Evolutionary conservation across 2,329 filamentous ascomycete species (phyloP), one percentile per base, ranked within the genome.

Genomic region (Pyrenophora tritici-repentis): DNA sequence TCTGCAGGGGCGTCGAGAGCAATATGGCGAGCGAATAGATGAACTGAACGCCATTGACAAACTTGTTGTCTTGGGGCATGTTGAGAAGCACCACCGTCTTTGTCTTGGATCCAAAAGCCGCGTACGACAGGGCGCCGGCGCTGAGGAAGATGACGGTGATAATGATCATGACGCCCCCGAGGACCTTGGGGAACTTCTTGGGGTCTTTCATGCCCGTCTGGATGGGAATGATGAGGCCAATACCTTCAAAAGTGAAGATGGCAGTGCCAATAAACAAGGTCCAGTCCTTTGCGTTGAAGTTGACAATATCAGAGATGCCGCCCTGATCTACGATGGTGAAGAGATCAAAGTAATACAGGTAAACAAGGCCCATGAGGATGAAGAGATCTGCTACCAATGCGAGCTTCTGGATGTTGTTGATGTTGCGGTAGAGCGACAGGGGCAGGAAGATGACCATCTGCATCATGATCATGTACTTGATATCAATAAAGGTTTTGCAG

Each of bases 171-270:
- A 99, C 91, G 34, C 86, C 83, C 42, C 86, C 88, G 59, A 99
- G 85, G 40, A 99, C 93, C 53, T 84, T 83, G 39, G 94, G 91
- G 74, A 99, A 99, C 72, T 96, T 93, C 59, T 86, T 81, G 0
- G 93, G 95, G 35, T 92, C 81, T 70, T 87, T 89, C 94, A 99
- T 99, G 17, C 92, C 95, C 67, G 95, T 92, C 75, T 99, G 95
- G 53, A 99, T 97, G 0, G 95, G 94, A 56, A 99, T 97, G 73
- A 99, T 95, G 41, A 99, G 84, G 10, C 94, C 95, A 55, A 99
- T 95, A 22, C 94, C 94, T 72, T 99, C 94, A 69, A 97, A 99
- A 0, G 94, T 97, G 77, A 99, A 99, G 71, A 99, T 97, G 22
- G 95, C 94, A 0, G 95, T 99, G 55, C 94, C 95, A 65, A 99